phyloP scores from a whole-genome alignment of 164 flowering plant species.

The Euptelea pleiosperma region DNA sequence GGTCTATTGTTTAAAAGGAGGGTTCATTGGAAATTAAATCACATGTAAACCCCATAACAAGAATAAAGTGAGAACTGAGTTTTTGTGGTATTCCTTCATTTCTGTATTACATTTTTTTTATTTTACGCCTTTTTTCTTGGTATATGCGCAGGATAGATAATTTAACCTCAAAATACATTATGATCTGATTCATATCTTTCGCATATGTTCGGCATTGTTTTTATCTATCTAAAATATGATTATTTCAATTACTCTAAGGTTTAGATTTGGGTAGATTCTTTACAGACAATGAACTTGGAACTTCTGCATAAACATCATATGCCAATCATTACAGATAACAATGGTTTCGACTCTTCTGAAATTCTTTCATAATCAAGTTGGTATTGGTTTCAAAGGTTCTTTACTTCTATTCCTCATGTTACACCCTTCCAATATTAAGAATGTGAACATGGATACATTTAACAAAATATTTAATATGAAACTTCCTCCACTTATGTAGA shows the following conservation, averaged over 20 bases:
- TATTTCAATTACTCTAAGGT: constrained; percentile 38
- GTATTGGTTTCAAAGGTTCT: constrained; percentile 20
- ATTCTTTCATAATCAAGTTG: constrained; percentile 67
- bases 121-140: background rate
- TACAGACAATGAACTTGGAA: constrained; percentile 50
- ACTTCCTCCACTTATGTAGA: background rate
- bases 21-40: too few species aligned
- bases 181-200: constrained; percentile 7
- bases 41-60: too few species aligned
- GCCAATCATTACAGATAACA: constrained; percentile 28
- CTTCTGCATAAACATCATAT: constrained; percentile 40
- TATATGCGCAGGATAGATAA: background rate
- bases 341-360: constrained; percentile 25
- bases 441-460: background rate
- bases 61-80: too few species aligned
- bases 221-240: background rate
- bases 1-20: too few species aligned
- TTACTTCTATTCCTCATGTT: constrained; percentile 1
- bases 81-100: too few species aligned
- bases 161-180: background rate
- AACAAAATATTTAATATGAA: background rate
- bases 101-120: too few species aligned
- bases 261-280: constrained; percentile 51
- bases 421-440: background rate
- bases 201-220: background rate